A percentile compares a stretch with the other conserved stretches of the same genome.
phyloP scores from a whole-genome alignment of 192 early-diverging fungal genomes.

The Backusella liffmaniae region DNA sequence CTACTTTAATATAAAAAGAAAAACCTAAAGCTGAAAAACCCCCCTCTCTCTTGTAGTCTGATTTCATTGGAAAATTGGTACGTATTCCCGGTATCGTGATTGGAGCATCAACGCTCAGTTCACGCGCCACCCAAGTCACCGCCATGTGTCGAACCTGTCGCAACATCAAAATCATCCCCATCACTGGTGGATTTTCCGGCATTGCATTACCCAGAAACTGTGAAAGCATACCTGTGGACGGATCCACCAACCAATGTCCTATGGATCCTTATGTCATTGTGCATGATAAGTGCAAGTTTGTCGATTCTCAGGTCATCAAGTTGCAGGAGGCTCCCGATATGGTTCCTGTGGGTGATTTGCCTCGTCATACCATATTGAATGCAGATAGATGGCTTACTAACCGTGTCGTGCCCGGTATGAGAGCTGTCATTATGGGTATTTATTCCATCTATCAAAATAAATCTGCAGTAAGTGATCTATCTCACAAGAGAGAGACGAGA shows the following conservation, averaged over 20 bases:
- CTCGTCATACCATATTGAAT: constrained; percentile 89
- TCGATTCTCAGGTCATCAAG: constrained; percentile 97
- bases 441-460: constrained; percentile 91
- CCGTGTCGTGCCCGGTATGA: constrained; percentile 90
- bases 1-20: neutral
- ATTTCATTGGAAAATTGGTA: constrained; percentile 89
- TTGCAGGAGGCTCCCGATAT: constrained; percentile 97
- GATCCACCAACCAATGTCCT: constrained; percentile 39
- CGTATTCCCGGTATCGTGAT: constrained; percentile 96
- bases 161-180: constrained; percentile 74
- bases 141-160: constrained; percentile 89
- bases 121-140: constrained; percentile 86
- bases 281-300: constrained; percentile 93
- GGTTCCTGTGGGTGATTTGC: constrained; percentile 97
- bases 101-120: constrained; percentile 80
- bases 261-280: constrained; percentile 94
- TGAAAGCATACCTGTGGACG: constrained; percentile 46
- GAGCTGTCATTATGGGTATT: constrained; percentile 92
- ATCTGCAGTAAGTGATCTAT: constrained; percentile 31
- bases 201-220: constrained; percentile 87
- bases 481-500: neutral
- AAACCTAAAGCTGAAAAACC: no score
- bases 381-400: constrained; percentile 88
- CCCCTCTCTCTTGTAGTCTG: constrained; percentile 45
- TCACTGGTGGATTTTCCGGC: constrained; percentile 83